phyloP scores from a whole-genome alignment of 108 stramenopile genomes.

The Skeletonema tropicum region DNA sequence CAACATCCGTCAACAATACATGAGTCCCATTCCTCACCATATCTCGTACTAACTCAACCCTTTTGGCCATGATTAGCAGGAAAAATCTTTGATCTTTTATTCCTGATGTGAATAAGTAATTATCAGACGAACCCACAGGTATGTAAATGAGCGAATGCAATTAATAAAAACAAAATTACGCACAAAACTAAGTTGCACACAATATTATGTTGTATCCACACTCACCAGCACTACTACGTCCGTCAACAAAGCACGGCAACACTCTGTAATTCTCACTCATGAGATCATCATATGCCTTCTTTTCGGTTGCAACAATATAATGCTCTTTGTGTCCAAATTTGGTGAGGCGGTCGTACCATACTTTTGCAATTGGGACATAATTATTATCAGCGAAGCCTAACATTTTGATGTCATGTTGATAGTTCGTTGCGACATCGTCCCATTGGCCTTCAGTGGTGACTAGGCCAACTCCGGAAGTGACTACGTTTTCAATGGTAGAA shows the following conservation, averaged over 20 bases:
- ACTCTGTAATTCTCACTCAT: conserved; percentile 3
- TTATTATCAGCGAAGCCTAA: conserved; percentile 47
- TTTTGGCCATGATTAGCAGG: conserved; percentile 7
- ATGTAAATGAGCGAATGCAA: too few species aligned
- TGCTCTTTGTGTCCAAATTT: conserved; percentile 31
- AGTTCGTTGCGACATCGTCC: background rate
- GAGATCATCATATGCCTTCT: conserved; percentile 9
- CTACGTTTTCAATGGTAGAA: too few species aligned
- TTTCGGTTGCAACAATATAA: conserved; percentile 18
- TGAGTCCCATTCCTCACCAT: conserved; percentile 40
- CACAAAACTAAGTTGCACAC: too few species aligned
- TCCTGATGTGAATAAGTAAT: background rate
- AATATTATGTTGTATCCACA: too few species aligned
- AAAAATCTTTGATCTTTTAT: background rate
- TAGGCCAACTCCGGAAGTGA: conserved; percentile 21
- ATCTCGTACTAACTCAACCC: conserved; percentile 36
- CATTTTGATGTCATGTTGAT: conserved; percentile 32
- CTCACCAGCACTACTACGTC: background rate
- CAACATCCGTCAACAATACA: conserved; percentile 58
- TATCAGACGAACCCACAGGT: too few species aligned
- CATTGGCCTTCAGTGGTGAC: conserved; percentile 23
- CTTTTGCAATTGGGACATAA: conserved; percentile 37
- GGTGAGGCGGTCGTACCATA: conserved; percentile 51
- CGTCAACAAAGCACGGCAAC: conserved; percentile 22
- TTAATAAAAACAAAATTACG: too few species aligned